Evolutionary conservation across 1,284 basidiomycete genomes (phyloP).

Genomic region (Fomitopsis pinicola): DNA sequence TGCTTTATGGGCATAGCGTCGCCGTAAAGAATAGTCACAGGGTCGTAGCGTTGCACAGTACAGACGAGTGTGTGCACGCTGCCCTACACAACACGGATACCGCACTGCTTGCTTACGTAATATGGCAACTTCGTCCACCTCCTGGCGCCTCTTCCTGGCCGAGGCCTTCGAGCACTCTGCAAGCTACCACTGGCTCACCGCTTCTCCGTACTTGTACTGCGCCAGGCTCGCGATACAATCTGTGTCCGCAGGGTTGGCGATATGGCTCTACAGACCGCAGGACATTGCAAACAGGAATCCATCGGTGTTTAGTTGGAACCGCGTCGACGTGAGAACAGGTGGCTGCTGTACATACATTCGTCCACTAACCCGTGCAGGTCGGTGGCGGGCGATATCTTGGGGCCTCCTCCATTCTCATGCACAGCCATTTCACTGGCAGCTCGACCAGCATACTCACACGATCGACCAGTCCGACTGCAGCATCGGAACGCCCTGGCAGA

Average conservation of each 20-base stretch:
- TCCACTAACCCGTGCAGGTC: background rate
- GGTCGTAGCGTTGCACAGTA: background rate
- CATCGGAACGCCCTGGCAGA: background rate
- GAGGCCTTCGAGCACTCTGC: background rate
- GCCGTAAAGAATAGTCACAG: background rate
- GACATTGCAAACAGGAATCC: too few species aligned
- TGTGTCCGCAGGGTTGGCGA: too few species aligned
- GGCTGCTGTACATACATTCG: background rate
- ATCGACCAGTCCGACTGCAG: background rate
- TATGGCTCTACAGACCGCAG: too few species aligned
- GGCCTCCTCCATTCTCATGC: background rate
- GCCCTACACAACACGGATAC: background rate
- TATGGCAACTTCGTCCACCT: background rate
- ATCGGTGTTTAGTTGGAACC: background rate
- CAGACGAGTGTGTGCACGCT: background rate
- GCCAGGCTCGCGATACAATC: too few species aligned
- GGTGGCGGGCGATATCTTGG: background rate
- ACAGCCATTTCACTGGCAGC: background rate
- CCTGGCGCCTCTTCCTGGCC: background rate
- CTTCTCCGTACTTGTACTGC: background rate
- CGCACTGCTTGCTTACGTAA: background rate
- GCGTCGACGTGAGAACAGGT: background rate
- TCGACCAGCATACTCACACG: background rate
- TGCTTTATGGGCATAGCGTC: slow-evolving; percentile 50
- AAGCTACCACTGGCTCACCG: background rate